Evolutionary conservation across 306 rosid species (phyloP).

Genomic region (Medicago arabica): DNA sequence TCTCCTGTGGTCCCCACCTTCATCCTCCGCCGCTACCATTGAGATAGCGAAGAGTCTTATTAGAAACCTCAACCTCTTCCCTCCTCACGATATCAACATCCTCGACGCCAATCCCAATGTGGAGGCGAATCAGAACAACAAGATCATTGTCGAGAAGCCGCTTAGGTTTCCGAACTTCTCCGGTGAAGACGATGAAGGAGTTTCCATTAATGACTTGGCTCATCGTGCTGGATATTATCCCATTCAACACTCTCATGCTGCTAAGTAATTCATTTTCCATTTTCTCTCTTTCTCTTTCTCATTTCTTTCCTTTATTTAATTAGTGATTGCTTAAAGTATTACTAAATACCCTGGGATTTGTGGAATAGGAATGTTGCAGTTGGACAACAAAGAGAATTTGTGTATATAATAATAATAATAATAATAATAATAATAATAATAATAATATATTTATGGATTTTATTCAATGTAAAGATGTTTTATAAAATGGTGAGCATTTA

Average conservation of each 20-base stretch:
- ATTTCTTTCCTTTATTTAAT: not conserved
- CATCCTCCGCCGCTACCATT: conserved; percentile 32
- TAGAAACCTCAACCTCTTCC: conserved; percentile 74
- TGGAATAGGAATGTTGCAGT: too few relatives aligned
- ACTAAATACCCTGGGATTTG: too few relatives aligned
- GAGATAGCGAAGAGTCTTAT: conserved; percentile 48
- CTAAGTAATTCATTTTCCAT: conserved; percentile 48
- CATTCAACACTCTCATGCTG: conserved; percentile 82
- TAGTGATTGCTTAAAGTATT: not conserved
- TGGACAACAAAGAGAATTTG: not conserved
- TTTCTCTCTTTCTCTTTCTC: not conserved
- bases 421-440: too few relatives aligned
- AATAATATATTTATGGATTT: not conserved
- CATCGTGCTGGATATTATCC: conserved; percentile 93
- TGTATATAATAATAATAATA: too few relatives aligned
- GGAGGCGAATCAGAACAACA: not conserved
- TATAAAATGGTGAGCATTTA: too few relatives aligned
- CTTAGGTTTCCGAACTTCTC: conserved; percentile 61
- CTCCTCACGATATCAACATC: conserved; percentile 65
- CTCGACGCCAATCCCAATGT: conserved; percentile 21
- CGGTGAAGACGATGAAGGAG: not conserved
- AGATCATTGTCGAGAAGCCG: conserved; percentile 75
- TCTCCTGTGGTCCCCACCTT: conserved; percentile 32
- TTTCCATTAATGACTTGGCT: conserved; percentile 70
- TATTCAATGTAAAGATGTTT: too few relatives aligned